phyloP scores from a whole-genome alignment of 2,329 filamentous ascomycete species.

The Colletotrichum australisinense region DNA sequence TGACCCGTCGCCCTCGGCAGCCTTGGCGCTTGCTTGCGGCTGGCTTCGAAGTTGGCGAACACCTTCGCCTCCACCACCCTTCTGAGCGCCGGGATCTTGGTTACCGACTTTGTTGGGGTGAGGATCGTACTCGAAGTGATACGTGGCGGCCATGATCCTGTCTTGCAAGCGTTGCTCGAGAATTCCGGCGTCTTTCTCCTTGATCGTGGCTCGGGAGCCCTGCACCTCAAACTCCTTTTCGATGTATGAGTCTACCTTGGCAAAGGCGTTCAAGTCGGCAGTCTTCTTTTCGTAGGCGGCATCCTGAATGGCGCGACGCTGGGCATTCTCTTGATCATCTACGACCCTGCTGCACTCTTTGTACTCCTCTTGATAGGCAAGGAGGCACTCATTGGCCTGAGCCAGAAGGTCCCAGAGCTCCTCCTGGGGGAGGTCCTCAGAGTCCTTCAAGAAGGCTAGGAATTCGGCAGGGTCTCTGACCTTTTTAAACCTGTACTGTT shows the following conservation, averaged over 20 bases:
- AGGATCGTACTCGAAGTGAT: conserved; percentile 71
- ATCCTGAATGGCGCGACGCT: conserved; percentile 61
- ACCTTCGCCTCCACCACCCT: conserved; percentile 65
- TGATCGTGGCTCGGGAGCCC: conserved; percentile 57
- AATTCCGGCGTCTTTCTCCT: conserved; percentile 54
- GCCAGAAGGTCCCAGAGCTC: conserved; percentile 59
- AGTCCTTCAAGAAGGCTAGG: conserved; percentile 58
- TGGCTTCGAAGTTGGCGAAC: conserved; percentile 66
- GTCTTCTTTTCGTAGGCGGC: conserved; percentile 58
- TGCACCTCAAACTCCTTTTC: conserved; percentile 66
- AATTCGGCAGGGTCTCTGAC: conserved; percentile 63
- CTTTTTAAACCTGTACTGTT: conserved; percentile 59
- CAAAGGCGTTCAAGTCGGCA: conserved; percentile 50
- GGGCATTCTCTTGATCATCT: conserved; percentile 69
- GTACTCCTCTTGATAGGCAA: conserved; percentile 67
- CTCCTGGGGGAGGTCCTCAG: conserved; percentile 58
- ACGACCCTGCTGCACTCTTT: conserved; percentile 60
- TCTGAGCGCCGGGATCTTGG: conserved; percentile 68
- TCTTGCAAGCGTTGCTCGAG: conserved; percentile 60
- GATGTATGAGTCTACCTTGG: conserved; percentile 54
- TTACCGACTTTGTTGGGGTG: conserved; percentile 67
- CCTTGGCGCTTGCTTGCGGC: conserved; percentile 67
- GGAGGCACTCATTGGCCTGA: conserved; percentile 57
- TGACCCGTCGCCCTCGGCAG: conserved; percentile 60
- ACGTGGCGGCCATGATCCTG: conserved; percentile 67